Evolutionary conservation across 345 rosid genomes (phyloP), one percentile per base, ranked within the genome.

Genomic region (Erysimum cheiranthoides): DNA sequence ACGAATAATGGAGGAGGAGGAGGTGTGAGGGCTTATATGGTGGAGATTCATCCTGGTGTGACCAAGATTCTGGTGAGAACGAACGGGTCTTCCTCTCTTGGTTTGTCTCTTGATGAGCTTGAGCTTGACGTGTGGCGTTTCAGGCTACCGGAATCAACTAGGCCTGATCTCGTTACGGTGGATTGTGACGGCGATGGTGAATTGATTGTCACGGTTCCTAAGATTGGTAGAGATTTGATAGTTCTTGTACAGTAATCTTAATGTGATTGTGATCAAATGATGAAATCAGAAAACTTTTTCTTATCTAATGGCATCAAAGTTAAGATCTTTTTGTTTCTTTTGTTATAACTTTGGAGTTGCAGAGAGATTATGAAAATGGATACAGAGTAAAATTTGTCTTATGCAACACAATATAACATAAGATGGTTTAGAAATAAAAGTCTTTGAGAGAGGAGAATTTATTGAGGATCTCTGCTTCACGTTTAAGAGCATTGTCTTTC

Each of bases 71-170:
- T 91, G 25, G 80, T 91, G 62, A 76, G 96, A 85, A 85, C 88
- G 1, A 82, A 81, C 40, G 90, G 84, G 59, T 83, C 70, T 80
- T 93, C 56, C 50, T 75, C 89, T 73, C 76, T 88, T 12, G 93
- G 78, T 70, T 70, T 86, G 35, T 76, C 88, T 4, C 70, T 89
- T 17, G 84, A 87, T 71, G 89, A 84, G 53, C 82, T 93, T 76
- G 97, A 91, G 73, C 86, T 91, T 61, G 97, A 93, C 63, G 84
- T 87, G 84, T 93, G 98, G 98, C 84, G 97, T 61, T 91, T 87
- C 75, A 78, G 97, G 76, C 77, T 93, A 56, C 98, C 96, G 27
- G 91, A 90, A 64, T 77, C 94, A 3, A 91, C 97, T 3, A 76
- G 89, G 59, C 97, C 91, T 14, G 94, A 93, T 80, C 88, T 93